Base-by-base conservation (phyloP, 495 filamentous ascomycete genomes). In the Trichoderma asperelloides region DNA sequence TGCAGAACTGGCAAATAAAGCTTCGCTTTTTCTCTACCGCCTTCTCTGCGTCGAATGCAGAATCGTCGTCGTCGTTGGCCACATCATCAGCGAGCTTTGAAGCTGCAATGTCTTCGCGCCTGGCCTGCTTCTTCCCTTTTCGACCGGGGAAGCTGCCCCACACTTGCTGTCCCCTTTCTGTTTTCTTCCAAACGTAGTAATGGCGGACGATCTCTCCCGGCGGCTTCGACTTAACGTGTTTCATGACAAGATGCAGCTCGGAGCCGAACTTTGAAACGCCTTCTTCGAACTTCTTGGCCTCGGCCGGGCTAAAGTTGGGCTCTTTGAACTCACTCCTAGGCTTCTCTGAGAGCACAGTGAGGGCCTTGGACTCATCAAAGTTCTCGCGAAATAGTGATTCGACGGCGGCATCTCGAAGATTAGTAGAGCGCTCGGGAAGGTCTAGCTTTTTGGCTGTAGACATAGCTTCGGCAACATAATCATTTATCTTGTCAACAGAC, bases 101-200 rank as follows among this genome's bases (percentile, higher is more conserved):
- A 57, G 88, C 82, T 39, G 84, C 85, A 7, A 82, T 81, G 68
- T 86, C 85, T 23, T 87, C 87, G 66, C 85, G 82, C 68, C 84
- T 86, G 57, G 79, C 88, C 72, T 95, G 90, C 74, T 96, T 97
- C 75, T 94, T 95, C 33, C 89, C 89, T 70, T 92, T 94, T 28
- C 95, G 82, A 6, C 89, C 91, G 67, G 91, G 88, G 67, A 90
- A 97, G 64, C 85, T 89, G 41, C 90, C 91, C 96, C 96, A 98
- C 30, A 99, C 85, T 71, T 93, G 86, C 71, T 85, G 87, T 33
- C 96, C 95, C 62, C 87, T 84, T 1, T 89, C 85, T 0, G 93
- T 92, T 76, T 97, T 97, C 81, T 99, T 99, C 96, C 96, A 99
- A 71, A 90, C 90, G 76, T 98, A 98, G 75, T 98, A 99, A 68